Conservation (phyloP, 148 eudicot species). For the Rhododendron simsii region DNA sequence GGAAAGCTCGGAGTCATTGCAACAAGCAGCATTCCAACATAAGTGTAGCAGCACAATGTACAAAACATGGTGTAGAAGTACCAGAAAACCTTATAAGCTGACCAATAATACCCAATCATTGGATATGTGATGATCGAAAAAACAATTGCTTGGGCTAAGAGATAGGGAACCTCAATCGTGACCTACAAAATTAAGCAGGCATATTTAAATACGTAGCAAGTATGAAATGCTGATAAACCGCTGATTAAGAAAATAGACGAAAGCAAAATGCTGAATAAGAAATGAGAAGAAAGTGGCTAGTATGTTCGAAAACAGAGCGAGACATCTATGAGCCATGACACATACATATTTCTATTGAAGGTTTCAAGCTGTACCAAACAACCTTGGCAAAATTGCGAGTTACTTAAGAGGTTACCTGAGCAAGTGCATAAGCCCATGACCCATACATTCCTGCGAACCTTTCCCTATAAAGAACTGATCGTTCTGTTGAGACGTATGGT, state of each 20-base stretch:
- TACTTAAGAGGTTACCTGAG: neutral
- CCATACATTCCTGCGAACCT: slow-evolving; percentile 50
- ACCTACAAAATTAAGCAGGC: neutral
- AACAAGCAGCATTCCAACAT: slow-evolving; percentile 16
- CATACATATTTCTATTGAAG: neutral
- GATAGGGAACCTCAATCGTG: neutral
- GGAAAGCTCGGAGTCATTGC: neutral
- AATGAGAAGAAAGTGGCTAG: neutral
- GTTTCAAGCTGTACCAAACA: neutral
- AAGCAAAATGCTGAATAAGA: neutral
- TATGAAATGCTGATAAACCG: neutral
- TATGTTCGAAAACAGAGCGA: neutral
- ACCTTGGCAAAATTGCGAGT: neutral
- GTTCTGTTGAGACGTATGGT: neutral
- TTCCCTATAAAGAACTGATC: slow-evolving; percentile 32
- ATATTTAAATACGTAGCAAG: neutral
- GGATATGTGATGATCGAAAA: neutral
- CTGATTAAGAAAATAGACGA: neutral
- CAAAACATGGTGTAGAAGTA: slow-evolving; percentile 60
- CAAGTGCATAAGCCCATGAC: slow-evolving; percentile 1
- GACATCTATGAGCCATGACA: neutral
- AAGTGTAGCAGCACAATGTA: slow-evolving; percentile 55
- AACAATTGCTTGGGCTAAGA: neutral
- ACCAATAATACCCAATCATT: neutral
- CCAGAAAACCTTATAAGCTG: slow-evolving; percentile 54